Evolutionary conservation across 257 asterid genomes (phyloP).

Genomic region (Paulownia fortunei): DNA sequence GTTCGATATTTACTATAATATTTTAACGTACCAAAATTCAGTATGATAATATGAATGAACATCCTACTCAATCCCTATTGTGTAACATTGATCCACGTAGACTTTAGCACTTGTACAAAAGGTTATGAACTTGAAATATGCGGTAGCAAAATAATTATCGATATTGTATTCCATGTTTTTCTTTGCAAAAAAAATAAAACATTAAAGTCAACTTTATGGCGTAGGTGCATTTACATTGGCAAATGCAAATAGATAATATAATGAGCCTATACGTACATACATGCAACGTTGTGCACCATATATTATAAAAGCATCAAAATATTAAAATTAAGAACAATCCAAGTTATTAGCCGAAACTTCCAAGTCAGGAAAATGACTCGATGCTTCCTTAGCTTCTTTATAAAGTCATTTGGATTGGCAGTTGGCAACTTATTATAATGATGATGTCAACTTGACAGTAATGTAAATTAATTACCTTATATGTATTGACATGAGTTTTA

Average conservation of each 20-base stretch:
- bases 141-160: no score
- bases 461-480: neutral
- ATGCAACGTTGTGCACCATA: constrained; percentile 20
- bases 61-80: no score
- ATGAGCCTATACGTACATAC: neutral
- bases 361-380: constrained; percentile 7
- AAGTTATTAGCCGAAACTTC: neutral
- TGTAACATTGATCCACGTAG: no score
- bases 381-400: neutral
- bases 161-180: no score
- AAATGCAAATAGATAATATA: neutral
- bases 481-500: neutral
- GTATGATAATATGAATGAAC: no score
- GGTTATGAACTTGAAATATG: no score
- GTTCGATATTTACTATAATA: no score
- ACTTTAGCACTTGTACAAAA: no score
- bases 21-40: no score
- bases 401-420: constrained; percentile 23
- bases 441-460: neutral
- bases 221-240: neutral
- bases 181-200: no score
- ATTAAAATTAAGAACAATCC: neutral
- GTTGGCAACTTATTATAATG: constrained; percentile 6
- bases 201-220: constrained; percentile 14
- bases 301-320: neutral